phyloP scores from a whole-genome alignment of 2,329 filamentous ascomycete species.

The Phialophora chinensis region DNA sequence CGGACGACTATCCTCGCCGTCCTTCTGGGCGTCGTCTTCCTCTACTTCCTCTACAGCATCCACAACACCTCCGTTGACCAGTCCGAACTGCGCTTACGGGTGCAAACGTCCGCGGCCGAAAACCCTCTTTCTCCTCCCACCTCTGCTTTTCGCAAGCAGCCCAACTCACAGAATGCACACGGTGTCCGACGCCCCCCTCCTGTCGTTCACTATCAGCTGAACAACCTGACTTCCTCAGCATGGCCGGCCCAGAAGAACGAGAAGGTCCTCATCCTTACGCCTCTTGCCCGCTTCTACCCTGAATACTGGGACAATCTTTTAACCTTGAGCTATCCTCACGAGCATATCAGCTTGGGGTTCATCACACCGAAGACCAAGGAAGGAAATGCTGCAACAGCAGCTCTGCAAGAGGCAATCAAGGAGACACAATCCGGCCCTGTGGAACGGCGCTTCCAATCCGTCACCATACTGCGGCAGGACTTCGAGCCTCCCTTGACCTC shows the following conservation, averaged over 20 bases:
- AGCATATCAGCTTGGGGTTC: constrained; percentile 92
- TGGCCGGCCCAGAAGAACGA: constrained; percentile 80
- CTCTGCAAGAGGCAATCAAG: constrained; percentile 81
- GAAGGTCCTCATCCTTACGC: constrained; percentile 87
- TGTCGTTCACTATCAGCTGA: constrained; percentile 91
- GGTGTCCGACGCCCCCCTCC: constrained; percentile 65
- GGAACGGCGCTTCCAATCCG: constrained; percentile 83
- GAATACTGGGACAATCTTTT: constrained; percentile 95
- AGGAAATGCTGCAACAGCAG: constrained; percentile 82
- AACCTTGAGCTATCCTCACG: constrained; percentile 84
- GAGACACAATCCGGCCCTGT: constrained; percentile 84
- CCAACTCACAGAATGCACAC: constrained; percentile 40
- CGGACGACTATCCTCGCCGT: constrained; percentile 31
- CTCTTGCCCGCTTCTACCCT: constrained; percentile 90
- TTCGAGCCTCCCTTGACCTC: constrained; percentile 81
- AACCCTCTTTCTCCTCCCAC: constrained; percentile 76
- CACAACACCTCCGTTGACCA: constrained; percentile 27
- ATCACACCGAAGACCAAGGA: constrained; percentile 94
- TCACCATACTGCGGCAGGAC: constrained; percentile 94
- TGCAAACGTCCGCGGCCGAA: constrained; percentile 64
- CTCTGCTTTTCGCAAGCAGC: constrained; percentile 72
- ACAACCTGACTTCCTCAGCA: constrained; percentile 84
- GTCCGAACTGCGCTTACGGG: constrained; percentile 50
- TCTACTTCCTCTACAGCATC: constrained; percentile 37
- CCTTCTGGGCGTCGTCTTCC: constrained; percentile 34